phyloP scores from a whole-genome alignment of 495 filamentous ascomycete genomes.

The Penicillium goetzii region DNA sequence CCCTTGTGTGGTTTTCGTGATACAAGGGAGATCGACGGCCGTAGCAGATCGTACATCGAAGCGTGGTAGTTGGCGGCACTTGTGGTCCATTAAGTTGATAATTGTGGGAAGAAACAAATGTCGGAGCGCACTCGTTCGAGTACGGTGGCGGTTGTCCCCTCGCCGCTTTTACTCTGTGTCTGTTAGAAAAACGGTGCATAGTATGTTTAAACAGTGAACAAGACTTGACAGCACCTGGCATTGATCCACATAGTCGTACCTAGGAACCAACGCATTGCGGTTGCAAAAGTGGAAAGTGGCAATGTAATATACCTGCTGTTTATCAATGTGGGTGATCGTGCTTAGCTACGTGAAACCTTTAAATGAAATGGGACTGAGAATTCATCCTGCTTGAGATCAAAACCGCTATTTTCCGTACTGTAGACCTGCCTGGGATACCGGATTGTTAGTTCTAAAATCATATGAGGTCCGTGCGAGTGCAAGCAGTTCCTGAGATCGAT shows the following conservation, averaged over 20 bases:
- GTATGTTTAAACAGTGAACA: not conserved
- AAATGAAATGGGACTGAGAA: not conserved
- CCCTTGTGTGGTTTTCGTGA: not conserved
- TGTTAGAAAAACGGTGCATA: not conserved
- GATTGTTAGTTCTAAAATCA: too few relatives aligned
- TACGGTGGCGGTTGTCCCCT: conserved; percentile 2
- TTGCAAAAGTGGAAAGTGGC: not conserved
- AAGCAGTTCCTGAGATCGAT: not conserved
- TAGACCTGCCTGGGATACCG: too few relatives aligned
- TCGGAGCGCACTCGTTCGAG: not conserved
- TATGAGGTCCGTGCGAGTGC: too few relatives aligned
- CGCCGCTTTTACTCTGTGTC: not conserved
- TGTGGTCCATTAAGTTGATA: not conserved
- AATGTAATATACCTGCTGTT: not conserved
- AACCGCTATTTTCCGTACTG: too few relatives aligned
- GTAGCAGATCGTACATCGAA: conserved; percentile 5
- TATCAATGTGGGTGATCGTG: not conserved
- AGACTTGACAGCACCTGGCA: not conserved
- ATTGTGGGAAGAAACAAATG: not conserved
- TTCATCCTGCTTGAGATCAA: not conserved
- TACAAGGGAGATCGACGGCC: conserved; percentile 1
- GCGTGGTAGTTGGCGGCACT: not conserved
- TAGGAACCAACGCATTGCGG: conserved; percentile 5
- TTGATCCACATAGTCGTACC: conserved; percentile 6
- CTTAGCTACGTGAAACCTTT: not conserved